A percentile compares a stretch with the other conserved stretches of the same genome.
Conservation (phyloP, 768 basidiomycete genomes). For the Termitomyces sp. region DNA sequence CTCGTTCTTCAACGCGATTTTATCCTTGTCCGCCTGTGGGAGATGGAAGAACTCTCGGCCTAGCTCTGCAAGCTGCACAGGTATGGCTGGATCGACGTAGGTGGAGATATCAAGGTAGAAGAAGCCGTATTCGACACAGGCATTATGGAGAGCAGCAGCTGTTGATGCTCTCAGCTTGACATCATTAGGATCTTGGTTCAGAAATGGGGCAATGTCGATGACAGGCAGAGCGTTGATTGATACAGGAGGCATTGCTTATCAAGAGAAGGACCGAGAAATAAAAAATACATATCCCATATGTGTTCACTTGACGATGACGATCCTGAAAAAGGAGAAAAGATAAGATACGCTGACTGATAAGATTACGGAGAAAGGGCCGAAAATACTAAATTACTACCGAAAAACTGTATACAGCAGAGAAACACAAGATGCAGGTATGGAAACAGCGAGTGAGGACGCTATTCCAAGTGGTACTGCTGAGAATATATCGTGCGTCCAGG, state of each 20-base stretch:
- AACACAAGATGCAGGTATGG: background rate
- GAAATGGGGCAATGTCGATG: slow-evolving; percentile 66
- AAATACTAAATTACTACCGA: slow-evolving; percentile 4
- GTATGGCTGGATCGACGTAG: slow-evolving; percentile 50
- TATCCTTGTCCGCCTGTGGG: slow-evolving; percentile 75
- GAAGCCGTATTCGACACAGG: slow-evolving; percentile 79
- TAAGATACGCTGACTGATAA: slow-evolving; percentile 16
- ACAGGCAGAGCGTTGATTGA: slow-evolving; percentile 46
- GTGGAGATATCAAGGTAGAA: slow-evolving; percentile 77
- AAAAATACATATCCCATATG: background rate
- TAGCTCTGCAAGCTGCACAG: slow-evolving; percentile 57
- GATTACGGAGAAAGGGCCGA: slow-evolving; percentile 10
- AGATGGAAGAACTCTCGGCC: slow-evolving; percentile 69
- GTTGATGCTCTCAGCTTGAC: slow-evolving; percentile 35
- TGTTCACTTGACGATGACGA: background rate
- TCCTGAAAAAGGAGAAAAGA: slow-evolving; percentile 4
- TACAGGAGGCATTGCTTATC: slow-evolving; percentile 4
- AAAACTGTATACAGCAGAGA: background rate
- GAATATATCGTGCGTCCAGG: slow-evolving; percentile 64
- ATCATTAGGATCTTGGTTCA: slow-evolving; percentile 28
- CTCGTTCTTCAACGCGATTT: slow-evolving; percentile 57
- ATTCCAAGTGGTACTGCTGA: slow-evolving; percentile 23
- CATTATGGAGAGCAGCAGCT: slow-evolving; percentile 58
- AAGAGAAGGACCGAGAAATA: background rate
- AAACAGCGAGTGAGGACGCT: background rate